Base-by-base conservation (phyloP, 75 land plant species). In the Sequoia sempervirens region DNA sequence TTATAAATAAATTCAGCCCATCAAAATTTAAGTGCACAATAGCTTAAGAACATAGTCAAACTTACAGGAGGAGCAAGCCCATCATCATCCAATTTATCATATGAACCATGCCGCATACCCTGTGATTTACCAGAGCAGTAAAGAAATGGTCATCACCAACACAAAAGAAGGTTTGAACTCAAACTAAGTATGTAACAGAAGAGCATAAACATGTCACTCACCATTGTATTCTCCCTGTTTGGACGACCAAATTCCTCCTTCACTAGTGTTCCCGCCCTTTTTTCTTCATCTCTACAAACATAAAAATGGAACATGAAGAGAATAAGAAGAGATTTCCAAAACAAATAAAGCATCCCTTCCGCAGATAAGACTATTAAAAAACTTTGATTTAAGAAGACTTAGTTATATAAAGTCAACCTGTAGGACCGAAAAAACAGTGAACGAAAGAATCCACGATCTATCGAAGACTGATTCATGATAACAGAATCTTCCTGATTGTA, bases 401-500 rank as follows among this genome's bases (percentile, higher is more conserved):
- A 3, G 15, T 34, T 26, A 43, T 20, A 45, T 9, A 43, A 84
- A 75, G 15, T 30, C 61, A 46, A 92, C 99, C 98, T 92, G 85
- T 97, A 97, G 9, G 99, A 97, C 54, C 99, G 94, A 87, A 94
- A 97, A 84, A 97, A 97, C 54, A 97, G 88, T 40, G 99, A 97
- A 53, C 99, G 83, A 82, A 97, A 97, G 86, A 97, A 97, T 28
- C 99, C 99, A 83, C 99, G 98, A 50, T 97, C 99, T 36, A 97
- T 92, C 20, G 99, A 97, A 38, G 99, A 96, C 64, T 97, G 99
- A 70, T 97, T 97, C 99, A 97, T 97, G 34, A 97, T 97, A 47
- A 97, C 99, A 84, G 99, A 97, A 85, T 97, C 99, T 88, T 97
- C 99, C 84, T 97, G 99, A 83, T 97, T 97, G 85, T 97, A 97